Conservation (phyloP, 805 yeast species). For the Clavispora phyllophila region DNA sequence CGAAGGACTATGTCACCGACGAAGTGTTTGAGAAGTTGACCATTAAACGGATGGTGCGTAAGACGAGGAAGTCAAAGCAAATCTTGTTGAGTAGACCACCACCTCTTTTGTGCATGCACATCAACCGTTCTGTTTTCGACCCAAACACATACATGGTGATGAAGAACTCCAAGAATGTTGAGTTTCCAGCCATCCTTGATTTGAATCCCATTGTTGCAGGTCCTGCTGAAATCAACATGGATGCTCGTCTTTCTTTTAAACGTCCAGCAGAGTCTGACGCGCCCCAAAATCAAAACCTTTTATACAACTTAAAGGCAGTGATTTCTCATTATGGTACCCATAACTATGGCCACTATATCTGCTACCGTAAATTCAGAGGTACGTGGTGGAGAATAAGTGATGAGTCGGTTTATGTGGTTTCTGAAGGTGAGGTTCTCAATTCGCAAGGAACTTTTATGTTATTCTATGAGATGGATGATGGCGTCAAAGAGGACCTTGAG, state of each 20-base stretch:
- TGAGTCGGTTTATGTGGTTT: conserved; percentile 75
- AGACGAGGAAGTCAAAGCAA: conserved; percentile 80
- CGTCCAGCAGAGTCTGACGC: conserved; percentile 36
- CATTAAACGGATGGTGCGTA: conserved; percentile 67
- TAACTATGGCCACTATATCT: conserved; percentile 95
- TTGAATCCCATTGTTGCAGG: conserved; percentile 66
- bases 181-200: conserved; percentile 66
- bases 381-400: conserved; percentile 96
- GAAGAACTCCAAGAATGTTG: conserved; percentile 79
- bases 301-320: conserved; percentile 75
- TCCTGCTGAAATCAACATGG: conserved; percentile 65
- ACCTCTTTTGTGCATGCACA: conserved; percentile 75
- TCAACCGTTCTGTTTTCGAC: conserved; percentile 91
- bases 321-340: conserved; percentile 94
- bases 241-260: conserved; percentile 73
- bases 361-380: conserved; percentile 75
- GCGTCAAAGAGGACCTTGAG: conserved; percentile 12
- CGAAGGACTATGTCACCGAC: conserved; percentile 70
- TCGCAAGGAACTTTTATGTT: conserved; percentile 91
- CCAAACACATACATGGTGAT: conserved; percentile 76
- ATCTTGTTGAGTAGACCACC: conserved; percentile 78
- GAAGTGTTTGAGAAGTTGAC: conserved; percentile 69
- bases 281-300: conserved; percentile 23
- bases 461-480: conserved; percentile 62
- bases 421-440: conserved; percentile 72